Base-by-base conservation (phyloP, 768 basidiomycete species). In the Amanita brunnescens region DNA sequence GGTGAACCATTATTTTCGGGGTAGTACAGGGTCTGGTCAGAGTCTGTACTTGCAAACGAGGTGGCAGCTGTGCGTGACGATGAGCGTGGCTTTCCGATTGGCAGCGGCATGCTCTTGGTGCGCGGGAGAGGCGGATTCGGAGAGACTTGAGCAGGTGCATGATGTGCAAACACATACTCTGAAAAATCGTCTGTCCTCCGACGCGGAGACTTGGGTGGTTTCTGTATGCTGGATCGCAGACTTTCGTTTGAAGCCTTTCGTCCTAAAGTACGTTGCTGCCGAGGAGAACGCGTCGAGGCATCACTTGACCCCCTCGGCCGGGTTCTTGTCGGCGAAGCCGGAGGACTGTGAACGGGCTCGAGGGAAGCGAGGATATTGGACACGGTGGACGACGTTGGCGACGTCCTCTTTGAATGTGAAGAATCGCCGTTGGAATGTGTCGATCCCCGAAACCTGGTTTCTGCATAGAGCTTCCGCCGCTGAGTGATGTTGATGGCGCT, bases 101-200 rank as follows among this genome's bases (percentile, higher is more conserved):
- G 50, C 26, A 49, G 24, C 2, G 78, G 76, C 71, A 78, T 78
- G 49, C 80, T 78, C 68, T 80, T 78, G 59, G 67, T 71, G 30
- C 77, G 72, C 8, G 72, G 64, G 14, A 72, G 49, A 13, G 49
- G 51, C 1, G 57, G 32, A 21, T 49, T 40, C n/a, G 40, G 30
- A 24, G 35, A 45, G 7, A n/a, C 16, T n/a, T 8, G 4, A 45
- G 21, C 13, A 23, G 5, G 14, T 46, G 38, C 10, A 6, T 37
- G 23, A 24, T 34, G 35, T 29, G 32, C 20, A 10, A 33, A 4
- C 33, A 34, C 14, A 12, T 51, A 44, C 12, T 51, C 50, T 8
- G 52, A 23, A 16, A 53, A 46, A n/a, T 53, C 52, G 34, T 53
- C 52, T 2, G 37, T 53, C 23, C 38, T 53, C 18, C 46, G 34